A percentile compares a stretch with the other conserved stretches of the same genome.
phyloP scores from a whole-genome alignment of 208 protist species.

The Crithidia expoeki region DNA sequence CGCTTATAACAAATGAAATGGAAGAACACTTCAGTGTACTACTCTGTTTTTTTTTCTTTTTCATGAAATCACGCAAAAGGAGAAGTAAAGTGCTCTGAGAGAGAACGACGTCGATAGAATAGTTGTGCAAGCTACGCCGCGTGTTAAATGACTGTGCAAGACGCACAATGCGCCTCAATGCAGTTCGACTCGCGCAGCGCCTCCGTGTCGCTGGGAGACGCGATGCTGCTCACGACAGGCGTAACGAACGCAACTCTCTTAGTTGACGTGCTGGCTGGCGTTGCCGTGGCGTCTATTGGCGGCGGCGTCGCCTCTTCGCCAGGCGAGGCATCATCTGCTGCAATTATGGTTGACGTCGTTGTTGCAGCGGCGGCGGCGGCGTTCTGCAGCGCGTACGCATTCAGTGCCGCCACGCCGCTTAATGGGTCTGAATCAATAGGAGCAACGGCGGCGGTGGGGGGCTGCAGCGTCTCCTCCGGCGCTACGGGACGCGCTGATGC shows the following conservation, averaged over 20 bases:
- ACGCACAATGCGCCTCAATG: slow-evolving; percentile 21
- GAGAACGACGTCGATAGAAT: no score
- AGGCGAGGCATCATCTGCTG: neutral
- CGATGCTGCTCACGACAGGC: slow-evolving; percentile 16
- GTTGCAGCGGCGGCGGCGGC: neutral
- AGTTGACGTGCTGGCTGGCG: neutral
- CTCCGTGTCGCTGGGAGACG: slow-evolving; percentile 6
- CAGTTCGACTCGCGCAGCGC: slow-evolving; percentile 29
- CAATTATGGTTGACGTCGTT: neutral
- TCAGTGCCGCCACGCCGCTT: slow-evolving; percentile 32
- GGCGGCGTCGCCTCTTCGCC: neutral
- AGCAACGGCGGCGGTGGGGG: neutral
- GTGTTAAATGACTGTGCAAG: slow-evolving; percentile 38
- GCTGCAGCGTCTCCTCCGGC: neutral
- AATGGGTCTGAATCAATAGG: neutral
- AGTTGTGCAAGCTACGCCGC: no score
- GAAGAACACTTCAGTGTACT: no score
- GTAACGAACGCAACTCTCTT: slow-evolving; percentile 30
- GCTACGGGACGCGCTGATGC: no score
- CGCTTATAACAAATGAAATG: no score
- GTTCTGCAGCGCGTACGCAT: slow-evolving; percentile 33
- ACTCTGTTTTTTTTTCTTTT: no score
- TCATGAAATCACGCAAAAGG: no score
- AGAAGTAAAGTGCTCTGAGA: no score
- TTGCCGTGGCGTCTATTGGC: neutral